These are phyloP conservation scores for Boletus sp. DNA, from an alignment of 768 basidiomycete genomes.

Conservation along the genomic window DNA sequence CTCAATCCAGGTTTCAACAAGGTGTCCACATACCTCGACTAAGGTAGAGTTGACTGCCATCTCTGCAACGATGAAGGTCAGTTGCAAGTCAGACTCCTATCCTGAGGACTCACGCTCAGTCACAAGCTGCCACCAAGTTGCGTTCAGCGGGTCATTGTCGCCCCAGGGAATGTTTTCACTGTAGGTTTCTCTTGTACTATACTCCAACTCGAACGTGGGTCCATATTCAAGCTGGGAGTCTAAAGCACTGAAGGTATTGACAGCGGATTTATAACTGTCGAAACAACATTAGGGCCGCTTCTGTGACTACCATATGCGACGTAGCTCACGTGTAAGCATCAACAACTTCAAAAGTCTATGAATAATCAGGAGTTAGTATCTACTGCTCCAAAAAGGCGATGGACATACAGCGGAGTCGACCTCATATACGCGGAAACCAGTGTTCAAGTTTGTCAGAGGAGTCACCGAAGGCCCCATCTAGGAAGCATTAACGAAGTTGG, in stretches of 20 bases:
- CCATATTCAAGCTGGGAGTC: constrained; percentile 56
- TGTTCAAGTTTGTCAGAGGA: constrained; percentile 68
- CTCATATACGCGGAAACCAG: constrained; percentile 58
- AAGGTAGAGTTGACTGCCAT: constrained; percentile 58
- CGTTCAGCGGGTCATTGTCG: constrained; percentile 65
- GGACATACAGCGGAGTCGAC: constrained; percentile 52
- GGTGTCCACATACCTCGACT: constrained; percentile 46
- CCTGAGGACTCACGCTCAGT: constrained; percentile 59
- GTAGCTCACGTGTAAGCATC: constrained; percentile 71
- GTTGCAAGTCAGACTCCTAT: not conserved
- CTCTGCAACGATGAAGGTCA: constrained; percentile 33
- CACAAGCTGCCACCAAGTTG: constrained; percentile 81
- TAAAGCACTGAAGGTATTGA: constrained; percentile 54
- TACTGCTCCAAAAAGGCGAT: not conserved
- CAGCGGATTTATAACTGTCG: constrained; percentile 62
- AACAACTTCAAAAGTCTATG: constrained; percentile 71
- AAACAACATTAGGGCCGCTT: not conserved
- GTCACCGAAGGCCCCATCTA: constrained; percentile 72
- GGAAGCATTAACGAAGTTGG: constrained; percentile 8
- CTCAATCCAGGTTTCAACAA: not conserved
- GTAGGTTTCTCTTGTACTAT: constrained; percentile 67
- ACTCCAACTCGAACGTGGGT: constrained; percentile 62
- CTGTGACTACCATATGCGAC: not conserved
- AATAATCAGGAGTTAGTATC: constrained; percentile 1
- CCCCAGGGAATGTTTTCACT: constrained; percentile 59